phyloP scores from a whole-genome alignment of 176 grass and related monocot species.

The Chrysopogon serrulatus region DNA sequence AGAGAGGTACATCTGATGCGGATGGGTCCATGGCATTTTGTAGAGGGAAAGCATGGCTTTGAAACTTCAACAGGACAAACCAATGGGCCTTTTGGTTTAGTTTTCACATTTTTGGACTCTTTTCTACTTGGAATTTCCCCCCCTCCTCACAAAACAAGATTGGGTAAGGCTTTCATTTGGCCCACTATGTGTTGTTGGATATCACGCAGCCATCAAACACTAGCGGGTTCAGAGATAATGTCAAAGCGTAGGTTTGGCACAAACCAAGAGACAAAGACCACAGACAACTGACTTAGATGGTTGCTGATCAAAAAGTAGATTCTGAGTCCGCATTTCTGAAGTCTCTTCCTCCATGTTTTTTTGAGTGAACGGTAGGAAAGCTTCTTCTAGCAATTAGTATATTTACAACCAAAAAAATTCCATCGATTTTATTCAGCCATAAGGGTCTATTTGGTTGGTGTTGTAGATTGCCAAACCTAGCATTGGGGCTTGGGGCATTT shows the following conservation, averaged over 20 bases:
- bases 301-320: not conserved
- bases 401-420: not conserved
- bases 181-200: conserved; percentile 1
- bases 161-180: conserved; percentile 14
- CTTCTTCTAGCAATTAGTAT: not conserved
- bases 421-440: not conserved
- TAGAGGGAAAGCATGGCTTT: not conserved
- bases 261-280: not conserved
- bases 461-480: not conserved
- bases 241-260: not conserved
- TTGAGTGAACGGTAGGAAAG: not conserved
- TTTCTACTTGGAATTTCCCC: not conserved
- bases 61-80: not conserved
- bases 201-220: not conserved
- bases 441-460: not conserved
- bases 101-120: conserved; percentile 12
- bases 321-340: not conserved
- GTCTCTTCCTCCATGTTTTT: not conserved
- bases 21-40: conserved; percentile 15
- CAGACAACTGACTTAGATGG: not conserved
- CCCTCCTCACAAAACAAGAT: conserved; percentile 24
- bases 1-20: conserved; percentile 10
- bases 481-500: not conserved
- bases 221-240: not conserved
- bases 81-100: not conserved